Evolutionary conservation across 352 stramenopile species (phyloP), one percentile per base, ranked within the genome.

Genomic region (Phytopythium delawarense): DNA sequence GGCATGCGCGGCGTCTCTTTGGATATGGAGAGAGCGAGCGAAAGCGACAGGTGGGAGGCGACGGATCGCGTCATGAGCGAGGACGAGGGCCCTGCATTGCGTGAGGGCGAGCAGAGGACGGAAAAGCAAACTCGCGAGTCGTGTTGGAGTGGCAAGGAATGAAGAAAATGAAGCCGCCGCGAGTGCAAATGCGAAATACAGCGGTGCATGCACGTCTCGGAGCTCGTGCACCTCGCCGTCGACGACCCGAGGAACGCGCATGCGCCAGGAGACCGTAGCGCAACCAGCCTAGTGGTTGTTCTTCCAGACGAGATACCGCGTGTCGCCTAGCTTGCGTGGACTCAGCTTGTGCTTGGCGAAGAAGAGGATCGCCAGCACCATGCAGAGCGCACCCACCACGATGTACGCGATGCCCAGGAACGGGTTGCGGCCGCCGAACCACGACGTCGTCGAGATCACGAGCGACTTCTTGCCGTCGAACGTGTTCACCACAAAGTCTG

Each of bases 341-440:
- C 82, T 91, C 23, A 98, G 80, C 67, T 94, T 90, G 72, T 99
- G 92, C 78, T 99, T 99, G 44, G 92, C 76, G 54, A 94, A 92
- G 85, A 99, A 99, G 21, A 98, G 75, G 30, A 98, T 76, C 18
- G 88, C 96, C 45, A 98, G 79, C 42, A 91, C 74, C 64, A 98
- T 81, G 79, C 92, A 98, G 63, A 99, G 88, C 50, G 76, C 74
- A 58, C 97, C 98, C 34, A 99, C 95, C 39, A 89, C 87, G 66
- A 99, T 97, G 78, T 99, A 99, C 28, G 91, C 91, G 60, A 96
- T 92, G 54, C 96, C 97, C 11, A 99, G 78, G 79, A 98, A 98
- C 54, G 87, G 72, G 79, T 99, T 99, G 62, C 98, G 96, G 45
- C 96, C 97, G 64, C 97, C 97, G 69, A 99, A 98, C 75, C 89